phyloP scores from a whole-genome alignment of 192 early-diverging fungal genomes.

The Coemansia erecta region DNA sequence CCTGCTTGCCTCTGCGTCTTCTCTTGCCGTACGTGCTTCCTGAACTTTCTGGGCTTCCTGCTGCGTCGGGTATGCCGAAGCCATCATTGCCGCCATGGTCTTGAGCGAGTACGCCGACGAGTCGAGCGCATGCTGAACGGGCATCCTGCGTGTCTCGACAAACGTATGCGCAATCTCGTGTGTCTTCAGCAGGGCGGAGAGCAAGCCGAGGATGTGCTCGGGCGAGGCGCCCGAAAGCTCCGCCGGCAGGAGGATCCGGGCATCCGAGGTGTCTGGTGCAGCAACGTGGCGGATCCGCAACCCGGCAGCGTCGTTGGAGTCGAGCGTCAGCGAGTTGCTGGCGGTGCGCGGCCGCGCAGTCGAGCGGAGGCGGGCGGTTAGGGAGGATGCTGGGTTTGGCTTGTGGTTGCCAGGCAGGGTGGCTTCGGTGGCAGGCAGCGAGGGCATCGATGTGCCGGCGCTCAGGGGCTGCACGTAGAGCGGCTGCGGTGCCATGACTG shows the following conservation, averaged over 20 bases:
- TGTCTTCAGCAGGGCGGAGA: constrained; percentile 23
- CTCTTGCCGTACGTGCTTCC: not conserved
- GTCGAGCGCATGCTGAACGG: constrained; percentile 17
- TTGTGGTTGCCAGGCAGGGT: no score
- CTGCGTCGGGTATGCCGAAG: constrained; percentile 1
- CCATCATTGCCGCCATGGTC: constrained; percentile 25
- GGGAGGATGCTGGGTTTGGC: not conserved
- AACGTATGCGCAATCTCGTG: constrained; percentile 48
- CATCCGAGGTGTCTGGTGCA: constrained; percentile 9
- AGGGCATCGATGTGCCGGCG: constrained; percentile 5
- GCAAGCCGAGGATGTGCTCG: constrained; percentile 17
- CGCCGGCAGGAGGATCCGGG: constrained; percentile 26
- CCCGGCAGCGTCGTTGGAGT: not conserved
- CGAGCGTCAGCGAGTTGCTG: not conserved
- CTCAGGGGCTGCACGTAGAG: constrained; percentile 23
- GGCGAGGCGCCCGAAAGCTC: constrained; percentile 14
- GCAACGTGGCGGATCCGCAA: constrained; percentile 17
- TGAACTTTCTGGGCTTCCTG: not conserved
- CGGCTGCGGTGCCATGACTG: constrained; percentile 10
- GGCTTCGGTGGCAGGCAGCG: not conserved
- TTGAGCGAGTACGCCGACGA: constrained; percentile 31
- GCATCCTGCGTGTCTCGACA: constrained; percentile 32
- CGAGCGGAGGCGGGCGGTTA: not conserved
- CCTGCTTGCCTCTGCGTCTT: not conserved
- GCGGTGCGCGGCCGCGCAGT: not conserved